A percentile compares a stretch with the other conserved stretches of the same genome.
These are phyloP conservation scores for Fusarium sp. DNA, from an alignment of 2,329 filamentous ascomycete genomes.

Conservation along the genomic window DNA sequence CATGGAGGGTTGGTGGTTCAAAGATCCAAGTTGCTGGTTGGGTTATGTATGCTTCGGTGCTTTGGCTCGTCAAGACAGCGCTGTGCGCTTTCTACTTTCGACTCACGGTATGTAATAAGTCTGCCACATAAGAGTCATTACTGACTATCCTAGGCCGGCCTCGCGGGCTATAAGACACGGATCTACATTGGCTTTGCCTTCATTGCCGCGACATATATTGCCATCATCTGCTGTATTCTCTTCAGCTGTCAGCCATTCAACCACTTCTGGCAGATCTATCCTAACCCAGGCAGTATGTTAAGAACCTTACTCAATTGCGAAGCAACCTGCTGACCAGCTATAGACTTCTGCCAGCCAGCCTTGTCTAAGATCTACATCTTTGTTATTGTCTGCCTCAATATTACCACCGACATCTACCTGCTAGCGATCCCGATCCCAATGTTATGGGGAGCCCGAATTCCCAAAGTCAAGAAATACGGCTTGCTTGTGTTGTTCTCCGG, in stretches of 20 bases:
- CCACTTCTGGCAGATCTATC: constrained; percentile 57
- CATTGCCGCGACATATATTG: constrained; percentile 50
- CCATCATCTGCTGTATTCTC: constrained; percentile 49
- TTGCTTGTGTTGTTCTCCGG: constrained; percentile 62
- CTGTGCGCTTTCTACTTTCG: constrained; percentile 64
- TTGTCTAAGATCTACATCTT: constrained; percentile 55
- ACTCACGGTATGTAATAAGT: constrained; percentile 53
- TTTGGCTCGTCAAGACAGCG: constrained; percentile 65
- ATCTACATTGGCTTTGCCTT: constrained; percentile 51
- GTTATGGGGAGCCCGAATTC: constrained; percentile 63
- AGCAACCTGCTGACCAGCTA: constrained; percentile 38
- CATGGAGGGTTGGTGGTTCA: constrained; percentile 57
- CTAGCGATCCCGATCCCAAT: constrained; percentile 59
- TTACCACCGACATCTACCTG: constrained; percentile 55
- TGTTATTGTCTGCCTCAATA: constrained; percentile 52
- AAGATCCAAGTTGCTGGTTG: constrained; percentile 66
- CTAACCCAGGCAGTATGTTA: constrained; percentile 54
- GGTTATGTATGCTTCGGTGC: constrained; percentile 60
- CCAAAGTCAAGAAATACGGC: constrained; percentile 61
- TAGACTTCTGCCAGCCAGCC: constrained; percentile 54
- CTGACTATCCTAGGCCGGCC: constrained; percentile 41
- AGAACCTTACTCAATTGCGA: not conserved
- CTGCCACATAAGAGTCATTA: constrained; percentile 5
- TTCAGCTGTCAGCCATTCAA: constrained; percentile 51
- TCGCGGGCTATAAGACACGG: constrained; percentile 33